phyloP scores from a whole-genome alignment of 2,329 filamentous ascomycete genomes.

The Talaromyces sp. region DNA sequence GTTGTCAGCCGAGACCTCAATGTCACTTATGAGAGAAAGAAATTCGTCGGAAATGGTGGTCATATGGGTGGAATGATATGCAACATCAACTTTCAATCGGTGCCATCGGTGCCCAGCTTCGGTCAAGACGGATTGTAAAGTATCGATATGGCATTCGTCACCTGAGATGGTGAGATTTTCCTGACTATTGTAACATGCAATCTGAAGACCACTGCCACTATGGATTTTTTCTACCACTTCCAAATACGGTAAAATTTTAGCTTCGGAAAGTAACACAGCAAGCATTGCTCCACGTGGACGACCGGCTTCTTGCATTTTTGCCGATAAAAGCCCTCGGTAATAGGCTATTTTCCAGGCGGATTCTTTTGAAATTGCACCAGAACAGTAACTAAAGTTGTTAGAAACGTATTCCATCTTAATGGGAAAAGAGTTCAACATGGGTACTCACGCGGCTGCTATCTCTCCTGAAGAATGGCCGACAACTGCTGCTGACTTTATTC shows the following conservation, averaged over 20 bases:
- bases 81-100: neutral
- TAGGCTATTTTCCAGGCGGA: constrained; percentile 25
- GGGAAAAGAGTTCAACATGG: constrained; percentile 36
- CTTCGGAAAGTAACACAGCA: constrained; percentile 22
- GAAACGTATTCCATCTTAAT: constrained; percentile 28
- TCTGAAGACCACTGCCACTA: constrained; percentile 20
- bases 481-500: constrained; percentile 28
- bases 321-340: constrained; percentile 27
- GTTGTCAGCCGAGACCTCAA: neutral
- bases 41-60: neutral
- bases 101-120: neutral
- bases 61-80: neutral
- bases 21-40: neutral
- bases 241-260: constrained; percentile 16
- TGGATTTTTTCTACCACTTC: constrained; percentile 9
- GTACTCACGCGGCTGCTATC: constrained; percentile 40
- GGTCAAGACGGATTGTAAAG: neutral
- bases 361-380: neutral
- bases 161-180: neutral
- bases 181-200: neutral
- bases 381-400: neutral
- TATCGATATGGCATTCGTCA: neutral
- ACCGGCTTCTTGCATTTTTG: neutral
- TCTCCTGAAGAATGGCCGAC: constrained; percentile 47
- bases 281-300: constrained; percentile 26